A percentile compares a stretch with the other conserved stretches of the same genome.
Evolutionary conservation across 2,329 filamentous ascomycete genomes (phyloP).

Genomic region (Neofusicoccum sp.): DNA sequence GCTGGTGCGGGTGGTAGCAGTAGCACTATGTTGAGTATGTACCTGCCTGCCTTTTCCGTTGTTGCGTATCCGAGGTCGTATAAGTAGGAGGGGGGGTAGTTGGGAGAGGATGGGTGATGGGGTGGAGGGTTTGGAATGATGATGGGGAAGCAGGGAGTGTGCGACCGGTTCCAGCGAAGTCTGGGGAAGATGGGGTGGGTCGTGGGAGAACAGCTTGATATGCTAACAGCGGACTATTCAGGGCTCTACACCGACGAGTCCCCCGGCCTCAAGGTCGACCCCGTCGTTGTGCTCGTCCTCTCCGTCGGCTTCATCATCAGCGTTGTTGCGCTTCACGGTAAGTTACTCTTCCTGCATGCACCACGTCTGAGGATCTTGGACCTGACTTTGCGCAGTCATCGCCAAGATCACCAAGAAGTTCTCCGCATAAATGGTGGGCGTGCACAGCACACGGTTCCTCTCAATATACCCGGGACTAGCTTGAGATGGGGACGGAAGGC

Average conservation of each 20-base stretch:
- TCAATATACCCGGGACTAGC: background rate
- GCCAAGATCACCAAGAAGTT: constrained; percentile 23
- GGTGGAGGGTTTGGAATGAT: background rate
- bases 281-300: constrained; percentile 93
- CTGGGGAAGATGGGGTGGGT: background rate
- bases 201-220: constrained; percentile 3
- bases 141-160: background rate
- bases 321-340: constrained; percentile 96
- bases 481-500: background rate
- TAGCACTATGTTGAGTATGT: constrained; percentile 96
- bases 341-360: constrained; percentile 40
- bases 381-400: background rate
- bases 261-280: constrained; percentile 95
- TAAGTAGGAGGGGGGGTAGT: background rate
- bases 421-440: constrained; percentile 12
- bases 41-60: background rate
- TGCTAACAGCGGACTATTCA: constrained; percentile 41
- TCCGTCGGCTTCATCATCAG: constrained; percentile 99
- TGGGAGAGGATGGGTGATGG: background rate
- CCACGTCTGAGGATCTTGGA: background rate
- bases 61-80: background rate
- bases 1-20: constrained; percentile 94
- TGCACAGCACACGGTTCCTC: background rate
- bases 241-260: constrained; percentile 98
- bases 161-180: background rate